phyloP scores from a whole-genome alignment of 1,284 basidiomycete species.

The Heliocybe sulcata region DNA sequence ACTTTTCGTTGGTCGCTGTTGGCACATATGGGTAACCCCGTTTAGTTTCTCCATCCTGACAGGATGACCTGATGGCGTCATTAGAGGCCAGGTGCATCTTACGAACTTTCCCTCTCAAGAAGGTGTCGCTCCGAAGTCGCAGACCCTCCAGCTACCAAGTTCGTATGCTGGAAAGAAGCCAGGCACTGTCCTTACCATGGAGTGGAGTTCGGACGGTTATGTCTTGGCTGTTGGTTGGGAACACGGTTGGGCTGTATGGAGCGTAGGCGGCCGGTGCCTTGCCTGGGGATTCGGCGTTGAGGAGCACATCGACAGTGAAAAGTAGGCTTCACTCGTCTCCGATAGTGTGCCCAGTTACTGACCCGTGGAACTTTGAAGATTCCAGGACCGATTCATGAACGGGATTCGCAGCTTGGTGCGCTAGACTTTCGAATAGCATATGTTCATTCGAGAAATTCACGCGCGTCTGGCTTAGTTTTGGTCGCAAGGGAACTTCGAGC shows the following conservation, averaged over 20 bases:
- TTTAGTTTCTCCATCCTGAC: background rate
- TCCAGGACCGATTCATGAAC: conserved; percentile 83
- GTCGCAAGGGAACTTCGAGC: conserved; percentile 85
- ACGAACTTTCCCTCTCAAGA: conserved; percentile 59
- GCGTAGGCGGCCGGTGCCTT: conserved; percentile 83
- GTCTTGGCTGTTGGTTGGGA: conserved; percentile 95
- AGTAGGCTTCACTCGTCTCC: conserved; percentile 25
- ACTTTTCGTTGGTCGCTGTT: conserved; percentile 81
- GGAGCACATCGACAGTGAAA: conserved; percentile 50
- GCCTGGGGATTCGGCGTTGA: conserved; percentile 70
- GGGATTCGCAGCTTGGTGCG: conserved; percentile 63
- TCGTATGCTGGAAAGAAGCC: conserved; percentile 46
- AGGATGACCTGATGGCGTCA: conserved; percentile 4
- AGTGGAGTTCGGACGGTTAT: conserved; percentile 95
- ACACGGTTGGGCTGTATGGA: conserved; percentile 87
- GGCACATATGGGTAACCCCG: conserved; percentile 62
- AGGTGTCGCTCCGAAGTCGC: conserved; percentile 41
- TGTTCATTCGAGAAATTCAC: background rate
- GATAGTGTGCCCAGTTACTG: background rate
- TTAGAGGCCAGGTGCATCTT: conserved; percentile 55
- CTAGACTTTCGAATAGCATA: conserved; percentile 5
- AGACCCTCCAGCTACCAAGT: conserved; percentile 49
- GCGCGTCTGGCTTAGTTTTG: conserved; percentile 57
- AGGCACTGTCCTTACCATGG: conserved; percentile 71
- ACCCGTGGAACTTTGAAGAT: conserved; percentile 30